Percentiles rank a stretch among this genome's conserved stretches.
phyloP scores from a whole-genome alignment of 805 yeast species.

The Spathaspora sp. region DNA sequence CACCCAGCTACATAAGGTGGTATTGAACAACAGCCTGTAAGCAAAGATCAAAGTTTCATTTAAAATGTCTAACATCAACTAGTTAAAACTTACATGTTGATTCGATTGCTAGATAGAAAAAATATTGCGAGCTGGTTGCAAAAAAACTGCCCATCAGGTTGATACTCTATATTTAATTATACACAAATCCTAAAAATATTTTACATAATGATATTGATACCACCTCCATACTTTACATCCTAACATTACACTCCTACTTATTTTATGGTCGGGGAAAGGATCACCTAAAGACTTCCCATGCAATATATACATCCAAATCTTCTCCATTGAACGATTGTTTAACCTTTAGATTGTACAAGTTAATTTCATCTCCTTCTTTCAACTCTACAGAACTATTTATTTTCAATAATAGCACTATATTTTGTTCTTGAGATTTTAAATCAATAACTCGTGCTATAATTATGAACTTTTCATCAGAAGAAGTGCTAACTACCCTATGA shows the following conservation, averaged over 20 bases:
- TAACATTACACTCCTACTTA: neutral
- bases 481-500: conserved; percentile 1
- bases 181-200: too few relatives aligned
- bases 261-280: neutral
- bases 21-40: too few relatives aligned
- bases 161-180: too few relatives aligned
- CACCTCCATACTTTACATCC: neutral
- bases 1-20: too few relatives aligned
- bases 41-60: too few relatives aligned
- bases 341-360: neutral
- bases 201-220: neutral
- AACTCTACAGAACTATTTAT: neutral
- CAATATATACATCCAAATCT: conserved; percentile 1
- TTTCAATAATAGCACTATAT: conserved; percentile 2
- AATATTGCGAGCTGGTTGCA: conserved; percentile 11
- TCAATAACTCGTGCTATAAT: neutral
- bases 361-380: conserved; percentile 1
- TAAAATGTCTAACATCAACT: too few relatives aligned
- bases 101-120: too few relatives aligned
- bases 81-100: too few relatives aligned
- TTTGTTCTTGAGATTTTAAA: neutral
- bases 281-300: conserved; percentile 4
- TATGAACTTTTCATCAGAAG: conserved; percentile 1
- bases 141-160: conserved; percentile 8
- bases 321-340: neutral